Base-by-base conservation (phyloP, 305 asterid species). In the Solanum hybrid region DNA sequence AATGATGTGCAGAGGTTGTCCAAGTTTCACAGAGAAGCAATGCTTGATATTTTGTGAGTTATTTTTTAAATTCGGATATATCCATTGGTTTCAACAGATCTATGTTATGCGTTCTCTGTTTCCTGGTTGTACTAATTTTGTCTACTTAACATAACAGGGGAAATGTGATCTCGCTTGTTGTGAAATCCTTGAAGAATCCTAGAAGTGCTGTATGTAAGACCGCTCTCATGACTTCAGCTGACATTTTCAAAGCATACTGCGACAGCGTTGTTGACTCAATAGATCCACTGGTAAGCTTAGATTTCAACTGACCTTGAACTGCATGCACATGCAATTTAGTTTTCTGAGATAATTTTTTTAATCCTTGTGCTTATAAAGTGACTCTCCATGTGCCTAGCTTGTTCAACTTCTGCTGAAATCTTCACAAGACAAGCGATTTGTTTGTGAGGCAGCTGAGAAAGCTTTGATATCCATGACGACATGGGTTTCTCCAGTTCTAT, bases 351-450 rank as follows among this genome's bases (percentile, higher is more conserved):
- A 37, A 37, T 3, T 1, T 24, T 24, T 35, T n/a, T 22, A 38
- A 37, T 37, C 34, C 64, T 79, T 79, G 7, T 24, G n/a, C 86
- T 79, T 79, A 37, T 79, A 24, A 37, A 79, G 34, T 37, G 64
- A 12, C 64, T 6, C 64, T 36, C 22, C 27, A 36, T 37, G 64
- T 37, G 72, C 82, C 73, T 88, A 96, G 98, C 98, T 96, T 45
- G 94, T 94, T 37, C 97, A 94, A 93, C 97, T 96, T 90, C 96
- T 95, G 78, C 96, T 96, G 88, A 96, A 94, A 88, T 92, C 99
- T 89, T 95, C 99, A 73, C 99, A 96, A 96, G 99, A 95, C 95
- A 95, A 95, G 92, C 94, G 92, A 91, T 96, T 96, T 86, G 97
- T 96, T 35, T 94, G 98, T 27, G 98, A 96, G 92, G 99, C 97